These are phyloP conservation scores for Fomitiporia mediterranea DNA, from an alignment of 1,284 basidiomycete species.

Conservation along the genomic window DNA sequence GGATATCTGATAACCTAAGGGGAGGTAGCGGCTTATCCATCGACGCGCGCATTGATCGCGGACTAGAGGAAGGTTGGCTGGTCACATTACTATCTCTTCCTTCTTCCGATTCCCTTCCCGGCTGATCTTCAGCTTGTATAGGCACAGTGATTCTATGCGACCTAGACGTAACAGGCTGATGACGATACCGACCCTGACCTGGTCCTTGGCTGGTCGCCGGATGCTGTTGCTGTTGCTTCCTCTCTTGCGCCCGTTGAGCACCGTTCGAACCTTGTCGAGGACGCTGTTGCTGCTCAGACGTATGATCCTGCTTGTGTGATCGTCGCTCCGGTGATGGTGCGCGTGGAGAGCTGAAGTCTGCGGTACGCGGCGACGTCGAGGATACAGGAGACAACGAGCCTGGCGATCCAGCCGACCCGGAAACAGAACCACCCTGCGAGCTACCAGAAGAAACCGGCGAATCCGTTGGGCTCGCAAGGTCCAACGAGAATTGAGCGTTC, in stretches of 20 bases:
- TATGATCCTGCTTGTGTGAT: background rate
- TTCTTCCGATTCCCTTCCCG: background rate
- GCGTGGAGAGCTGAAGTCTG: constrained; percentile 13
- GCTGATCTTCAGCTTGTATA: background rate
- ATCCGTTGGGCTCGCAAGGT: constrained; percentile 13
- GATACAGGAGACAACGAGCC: constrained; percentile 16
- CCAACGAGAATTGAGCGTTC: background rate
- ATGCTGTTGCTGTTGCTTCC: background rate
- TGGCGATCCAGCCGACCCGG: constrained; percentile 2
- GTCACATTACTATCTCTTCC: background rate
- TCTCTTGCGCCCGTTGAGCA: background rate
- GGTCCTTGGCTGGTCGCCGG: too few species aligned
- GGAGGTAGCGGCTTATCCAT: background rate
- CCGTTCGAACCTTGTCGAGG: background rate
- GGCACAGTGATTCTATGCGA: constrained; percentile 3
- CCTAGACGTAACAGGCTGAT: background rate
- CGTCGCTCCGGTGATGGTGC: constrained; percentile 9
- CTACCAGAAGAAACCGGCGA: constrained; percentile 13
- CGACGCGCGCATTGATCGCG: too few species aligned
- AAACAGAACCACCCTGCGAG: constrained; percentile 7
- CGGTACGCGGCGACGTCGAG: constrained; percentile 14
- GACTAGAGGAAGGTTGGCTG: background rate
- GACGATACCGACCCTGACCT: background rate
- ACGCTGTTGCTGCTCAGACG: background rate
- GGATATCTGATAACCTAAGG: too few species aligned